Evolutionary conservation across 805 yeast genomes (phyloP), one percentile per base, ranked within the genome.

Genomic region (Candida vaughaniae): DNA sequence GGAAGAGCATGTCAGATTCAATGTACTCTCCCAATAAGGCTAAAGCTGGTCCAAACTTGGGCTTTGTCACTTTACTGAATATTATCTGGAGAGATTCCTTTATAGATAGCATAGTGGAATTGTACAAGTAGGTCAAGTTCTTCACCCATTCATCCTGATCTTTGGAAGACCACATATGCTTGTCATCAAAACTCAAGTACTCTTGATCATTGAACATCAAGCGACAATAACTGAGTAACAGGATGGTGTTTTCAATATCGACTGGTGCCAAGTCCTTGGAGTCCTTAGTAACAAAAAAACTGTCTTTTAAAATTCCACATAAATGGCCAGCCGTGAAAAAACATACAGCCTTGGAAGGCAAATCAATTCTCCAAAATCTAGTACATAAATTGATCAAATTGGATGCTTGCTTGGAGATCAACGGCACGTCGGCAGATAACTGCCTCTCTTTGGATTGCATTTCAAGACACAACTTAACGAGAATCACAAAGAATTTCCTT

Each of bases 311-410:
- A 15, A 56, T 37, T 3, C 66, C 64, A 3, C 62, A 41, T 26
- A 57, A 42, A 40, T 64, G 69, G 9, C 63, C 62, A 1, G 83
- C 81, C 4, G 78, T 71, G 37, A 71, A 76, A 5, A 80, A 41
- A 6, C 76, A 47, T 0, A 73, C 65, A 0, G 78, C 73, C 33
- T 74, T 59, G 0, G 85, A 65, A 0, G 78, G 62, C 5, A 54
- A 55, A 41, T 71, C 73, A 4, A 82, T 55, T 39, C 84, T 62
- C 93, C 93, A 85, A 36, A 75, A 64, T 27, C 62, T 66, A 5
- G 77, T 62, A 36, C 77, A 73, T 11, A 66, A 54, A 1, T 52
- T 55, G 3, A 82, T 48, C 9, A 82, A 53, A 30, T 64, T 66
- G 6, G 58, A 53, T 0, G 76, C 62, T 12, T 66, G 53, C 41